Percentiles rank a stretch among this genome's conserved stretches.
Evolutionary conservation across 1,284 basidiomycete genomes (phyloP).

Genomic region (Tilletia caries): DNA sequence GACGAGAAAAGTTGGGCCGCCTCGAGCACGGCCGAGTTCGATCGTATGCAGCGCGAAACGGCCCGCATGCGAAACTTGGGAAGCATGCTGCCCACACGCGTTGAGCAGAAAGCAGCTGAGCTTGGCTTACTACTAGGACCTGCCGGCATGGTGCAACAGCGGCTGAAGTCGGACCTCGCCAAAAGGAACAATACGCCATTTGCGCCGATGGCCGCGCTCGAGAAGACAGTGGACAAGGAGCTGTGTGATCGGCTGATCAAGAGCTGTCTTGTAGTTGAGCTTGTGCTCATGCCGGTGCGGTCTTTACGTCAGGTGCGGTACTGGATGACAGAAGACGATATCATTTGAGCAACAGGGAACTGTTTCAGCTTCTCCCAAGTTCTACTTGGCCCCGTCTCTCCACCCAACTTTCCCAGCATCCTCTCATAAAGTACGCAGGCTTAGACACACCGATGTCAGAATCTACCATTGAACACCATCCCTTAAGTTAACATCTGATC

Average conservation of each 20-base stretch:
- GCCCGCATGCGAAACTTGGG: neutral
- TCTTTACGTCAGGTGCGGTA: too few species aligned
- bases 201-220: constrained; percentile 9
- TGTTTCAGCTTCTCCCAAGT: too few species aligned
- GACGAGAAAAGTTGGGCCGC: neutral
- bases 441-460: too few species aligned
- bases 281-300: constrained; percentile 5
- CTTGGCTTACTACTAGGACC: neutral
- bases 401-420: too few species aligned
- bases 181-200: neutral
- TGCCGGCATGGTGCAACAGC: too few species aligned
- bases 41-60: neutral
- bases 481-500: too few species aligned
- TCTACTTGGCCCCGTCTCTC: too few species aligned
- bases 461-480: too few species aligned
- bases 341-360: too few species aligned
- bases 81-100: constrained; percentile 1
- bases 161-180: neutral
- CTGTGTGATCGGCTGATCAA: neutral
- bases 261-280: constrained; percentile 7
- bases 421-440: too few species aligned
- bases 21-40: neutral
- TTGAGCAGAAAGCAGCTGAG: neutral
- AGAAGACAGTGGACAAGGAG: neutral
- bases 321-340: too few species aligned